phyloP scores from a whole-genome alignment of 371 early-diverging fungal genomes.

The Phascolomyces articulosus region DNA sequence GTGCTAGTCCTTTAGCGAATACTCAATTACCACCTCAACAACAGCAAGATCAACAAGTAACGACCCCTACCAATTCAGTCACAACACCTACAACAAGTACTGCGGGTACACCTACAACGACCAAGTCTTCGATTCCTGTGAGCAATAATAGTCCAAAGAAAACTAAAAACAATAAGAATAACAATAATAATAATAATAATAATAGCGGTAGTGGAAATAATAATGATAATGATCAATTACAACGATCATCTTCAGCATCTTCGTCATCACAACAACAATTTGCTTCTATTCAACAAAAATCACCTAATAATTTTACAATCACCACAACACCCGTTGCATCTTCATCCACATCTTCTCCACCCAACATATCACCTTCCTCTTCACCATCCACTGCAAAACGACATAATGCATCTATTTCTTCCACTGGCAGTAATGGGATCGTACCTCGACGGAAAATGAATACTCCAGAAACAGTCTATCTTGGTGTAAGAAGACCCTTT shows the following conservation, averaged over 20 bases:
- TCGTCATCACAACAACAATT: slow-evolving; percentile 6
- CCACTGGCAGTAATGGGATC: slow-evolving; percentile 5
- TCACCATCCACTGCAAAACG: slow-evolving; percentile 3
- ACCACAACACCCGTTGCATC: slow-evolving; percentile 7
- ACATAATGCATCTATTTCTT: slow-evolving; percentile 8
- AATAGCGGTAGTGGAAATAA: slow-evolving; percentile 1
- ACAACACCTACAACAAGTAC: background rate
- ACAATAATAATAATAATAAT: background rate
- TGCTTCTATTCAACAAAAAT: slow-evolving; percentile 2
- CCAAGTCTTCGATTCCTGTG: too few relatives aligned
- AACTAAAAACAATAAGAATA: background rate
- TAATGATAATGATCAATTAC: slow-evolving; percentile 4
- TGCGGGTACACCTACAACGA: background rate
- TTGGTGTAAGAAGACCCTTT: slow-evolving; percentile 57
- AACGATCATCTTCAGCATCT: too few relatives aligned
- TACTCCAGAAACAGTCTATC: slow-evolving; percentile 23
- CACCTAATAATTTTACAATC: background rate
- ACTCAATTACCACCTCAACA: background rate
- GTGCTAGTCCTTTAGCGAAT: slow-evolving; percentile 16
- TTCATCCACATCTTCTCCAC: background rate
- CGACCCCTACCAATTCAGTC: background rate
- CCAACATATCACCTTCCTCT: slow-evolving; percentile 6
- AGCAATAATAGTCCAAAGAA: background rate
- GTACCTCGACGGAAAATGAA: slow-evolving; percentile 11
- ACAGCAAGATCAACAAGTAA: background rate